A percentile compares a stretch with the other conserved stretches of the same genome.
Conservation (phyloP, 2,329 filamentous ascomycete genomes). For the Colletotrichum lentis region DNA sequence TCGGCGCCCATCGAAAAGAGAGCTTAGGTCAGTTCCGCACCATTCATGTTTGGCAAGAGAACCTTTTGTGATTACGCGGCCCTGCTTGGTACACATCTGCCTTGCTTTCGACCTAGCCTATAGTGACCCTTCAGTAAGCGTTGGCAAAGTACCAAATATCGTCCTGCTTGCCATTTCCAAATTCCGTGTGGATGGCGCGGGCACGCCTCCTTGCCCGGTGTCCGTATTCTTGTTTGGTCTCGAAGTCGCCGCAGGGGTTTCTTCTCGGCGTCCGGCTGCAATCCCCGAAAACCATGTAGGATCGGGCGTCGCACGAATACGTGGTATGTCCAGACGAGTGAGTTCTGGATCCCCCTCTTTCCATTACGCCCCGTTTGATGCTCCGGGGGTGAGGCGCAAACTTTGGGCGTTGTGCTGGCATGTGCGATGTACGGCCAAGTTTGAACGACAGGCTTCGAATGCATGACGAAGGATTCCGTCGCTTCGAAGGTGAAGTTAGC, state of each 20-base stretch:
- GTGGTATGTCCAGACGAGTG: background rate
- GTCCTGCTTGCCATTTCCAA: too few relatives aligned
- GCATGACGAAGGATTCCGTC: conserved; percentile 8
- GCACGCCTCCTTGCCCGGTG: too few relatives aligned
- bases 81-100: background rate
- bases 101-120: background rate
- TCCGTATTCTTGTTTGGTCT: too few relatives aligned
- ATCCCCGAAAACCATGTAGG: background rate
- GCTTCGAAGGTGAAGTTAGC: background rate
- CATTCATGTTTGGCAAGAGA: background rate
- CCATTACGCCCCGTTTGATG: background rate
- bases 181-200: background rate
- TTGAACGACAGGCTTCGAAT: background rate
- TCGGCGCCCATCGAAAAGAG: background rate
- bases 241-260: too few relatives aligned
- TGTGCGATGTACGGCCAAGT: background rate
- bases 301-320: too few relatives aligned
- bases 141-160: background rate
- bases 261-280: background rate
- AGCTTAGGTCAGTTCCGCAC: background rate
- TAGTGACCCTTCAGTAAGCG: background rate
- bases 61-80: background rate
- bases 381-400: background rate
- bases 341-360: background rate
- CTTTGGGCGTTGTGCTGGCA: background rate